These are phyloP conservation scores for Scopulariopsis brevicaulis DNA, from an alignment of 2,329 filamentous ascomycete species.

Conservation along the genomic window DNA sequence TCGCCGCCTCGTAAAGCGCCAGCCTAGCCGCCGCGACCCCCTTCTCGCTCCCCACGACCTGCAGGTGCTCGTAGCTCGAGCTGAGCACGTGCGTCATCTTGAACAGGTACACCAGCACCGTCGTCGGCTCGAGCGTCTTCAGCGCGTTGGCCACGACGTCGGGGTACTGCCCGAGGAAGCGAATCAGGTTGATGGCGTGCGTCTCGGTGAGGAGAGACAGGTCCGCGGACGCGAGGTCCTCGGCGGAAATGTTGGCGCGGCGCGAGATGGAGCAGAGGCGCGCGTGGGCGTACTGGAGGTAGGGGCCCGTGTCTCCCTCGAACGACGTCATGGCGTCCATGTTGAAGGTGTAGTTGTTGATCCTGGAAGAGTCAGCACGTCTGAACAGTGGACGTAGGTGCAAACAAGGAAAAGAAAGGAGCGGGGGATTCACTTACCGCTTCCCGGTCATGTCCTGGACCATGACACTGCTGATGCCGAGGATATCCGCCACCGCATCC, in stretches of 20 bases:
- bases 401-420: neutral
- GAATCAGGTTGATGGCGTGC: slow-evolving; percentile 62
- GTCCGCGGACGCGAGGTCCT: slow-evolving; percentile 52
- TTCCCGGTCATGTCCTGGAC: slow-evolving; percentile 97
- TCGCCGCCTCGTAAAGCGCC: slow-evolving; percentile 66
- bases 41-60: slow-evolving; percentile 68
- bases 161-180: slow-evolving; percentile 73
- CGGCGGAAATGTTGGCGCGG: slow-evolving; percentile 37
- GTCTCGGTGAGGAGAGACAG: slow-evolving; percentile 57
- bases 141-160: slow-evolving; percentile 76
- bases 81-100: slow-evolving; percentile 76
- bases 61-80: slow-evolving; percentile 70
- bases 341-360: slow-evolving; percentile 63
- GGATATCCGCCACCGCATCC: slow-evolving; percentile 67
- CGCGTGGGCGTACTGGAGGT: slow-evolving; percentile 74
- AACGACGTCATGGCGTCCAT: slow-evolving; percentile 75
- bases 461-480: slow-evolving; percentile 94
- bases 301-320: slow-evolving; percentile 76
- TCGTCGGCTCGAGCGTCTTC: slow-evolving; percentile 67
- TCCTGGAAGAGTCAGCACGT: too few species aligned
- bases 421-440: slow-evolving; percentile 18
- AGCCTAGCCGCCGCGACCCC: slow-evolving; percentile 62
- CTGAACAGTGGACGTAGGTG: too few species aligned
- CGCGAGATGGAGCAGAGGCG: slow-evolving; percentile 56
- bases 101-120: slow-evolving; percentile 56